A percentile compares a stretch with the other conserved stretches of the same genome.
phyloP scores from a whole-genome alignment of 164 flowering plant species.

The Magnolia changhungtana region DNA sequence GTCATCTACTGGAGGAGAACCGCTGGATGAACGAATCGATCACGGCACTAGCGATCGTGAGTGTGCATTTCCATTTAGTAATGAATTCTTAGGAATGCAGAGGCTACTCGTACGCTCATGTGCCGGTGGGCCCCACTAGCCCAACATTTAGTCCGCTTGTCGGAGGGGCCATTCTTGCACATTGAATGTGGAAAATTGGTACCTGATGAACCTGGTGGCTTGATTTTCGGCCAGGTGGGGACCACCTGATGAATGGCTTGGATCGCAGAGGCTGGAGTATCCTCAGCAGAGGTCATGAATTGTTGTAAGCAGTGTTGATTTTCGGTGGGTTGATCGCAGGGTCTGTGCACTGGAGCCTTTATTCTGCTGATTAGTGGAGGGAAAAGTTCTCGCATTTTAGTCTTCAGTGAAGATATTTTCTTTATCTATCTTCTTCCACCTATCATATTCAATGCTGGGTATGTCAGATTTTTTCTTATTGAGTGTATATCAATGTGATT shows the following conservation, averaged over 20 bases:
- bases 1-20: conserved; percentile 77
- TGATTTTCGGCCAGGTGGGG: background rate
- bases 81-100: too few species aligned
- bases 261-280: background rate
- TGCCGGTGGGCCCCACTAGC: too few species aligned
- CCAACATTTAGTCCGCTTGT: too few species aligned
- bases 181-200: too few species aligned
- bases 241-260: background rate
- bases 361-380: conserved; percentile 55
- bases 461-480: conserved; percentile 14
- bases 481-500: too few species aligned
- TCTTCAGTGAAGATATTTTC: conserved; percentile 73
- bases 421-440: conserved; percentile 79
- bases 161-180: too few species aligned
- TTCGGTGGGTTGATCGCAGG: conserved; percentile 38
- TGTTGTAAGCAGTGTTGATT: background rate
- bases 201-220: too few species aligned
- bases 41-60: conserved; percentile 73
- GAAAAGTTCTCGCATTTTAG: conserved; percentile 57
- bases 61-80: conserved; percentile 16
- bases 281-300: background rate
- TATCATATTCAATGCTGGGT: conserved; percentile 85
- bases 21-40: conserved; percentile 92
- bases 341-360: conserved; percentile 57
- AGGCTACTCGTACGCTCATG: too few species aligned